Base-by-base conservation (phyloP, 257 asterid species). In the Ehretia macrophylla region DNA sequence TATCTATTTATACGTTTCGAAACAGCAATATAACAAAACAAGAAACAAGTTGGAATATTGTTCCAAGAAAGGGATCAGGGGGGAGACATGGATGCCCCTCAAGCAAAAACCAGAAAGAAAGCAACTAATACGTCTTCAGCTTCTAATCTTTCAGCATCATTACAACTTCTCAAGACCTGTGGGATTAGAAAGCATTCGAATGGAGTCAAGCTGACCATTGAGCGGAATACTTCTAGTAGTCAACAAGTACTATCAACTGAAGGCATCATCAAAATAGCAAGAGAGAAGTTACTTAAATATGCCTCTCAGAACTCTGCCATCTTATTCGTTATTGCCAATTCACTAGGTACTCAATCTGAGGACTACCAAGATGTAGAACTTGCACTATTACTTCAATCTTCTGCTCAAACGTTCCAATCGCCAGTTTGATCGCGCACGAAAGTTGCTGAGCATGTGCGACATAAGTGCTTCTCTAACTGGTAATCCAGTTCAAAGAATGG, bases 391-490 rank as follows among this genome's bases (percentile, higher is more conserved):
- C 71, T 75, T 46, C 74, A 62, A 55, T 68, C 55, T 11, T 66
- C 85, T 8, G 70, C 74, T 4, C 51, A 62, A 22, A 62, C 39
- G 35, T 45, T 79, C 74, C 21, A 45, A 39, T 9, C 60, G 50
- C 58, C 58, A 78, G 40, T 73, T 65, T 48, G 71, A 64, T 22
- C 44, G 65, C 44, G 88, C 77, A 20, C 69, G 56, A 17, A 64
- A 64, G 27, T 20, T 65, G 55, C 72, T 76, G 22, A 18, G 20
- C n/a, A 44, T 56, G 20, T 76, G 81, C 55, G 14, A 39, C 19
- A 45, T 0, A 11, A 19, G 70, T 20, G 66, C 78, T 50, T 69
- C 72, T 32, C 17, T 21, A 19, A 39, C 37, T 11, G 78, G 70
- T 8, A 73, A 39, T 51, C 73, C 77, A n/a, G 59, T 59, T 2